Conservation (phyloP, 2,329 filamentous ascomycete genomes). For the Microcera coccophila region DNA sequence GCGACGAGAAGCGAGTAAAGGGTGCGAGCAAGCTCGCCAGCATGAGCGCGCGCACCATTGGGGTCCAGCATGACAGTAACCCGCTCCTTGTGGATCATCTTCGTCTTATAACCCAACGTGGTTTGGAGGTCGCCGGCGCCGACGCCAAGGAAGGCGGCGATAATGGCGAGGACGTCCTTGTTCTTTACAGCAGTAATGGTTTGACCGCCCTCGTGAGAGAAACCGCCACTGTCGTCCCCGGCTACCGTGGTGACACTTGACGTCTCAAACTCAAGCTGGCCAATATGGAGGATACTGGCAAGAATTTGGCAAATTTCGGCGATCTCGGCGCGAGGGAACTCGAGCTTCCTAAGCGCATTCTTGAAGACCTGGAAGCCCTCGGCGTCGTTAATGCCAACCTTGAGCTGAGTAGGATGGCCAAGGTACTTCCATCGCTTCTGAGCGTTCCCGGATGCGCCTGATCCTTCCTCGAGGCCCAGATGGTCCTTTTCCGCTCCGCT, state of each 20-base stretch:
- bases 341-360: constrained; percentile 86
- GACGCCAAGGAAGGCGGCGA: constrained; percentile 94
- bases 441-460: constrained; percentile 44
- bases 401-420: constrained; percentile 92
- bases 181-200: constrained; percentile 86
- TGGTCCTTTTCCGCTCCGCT: constrained; percentile 87
- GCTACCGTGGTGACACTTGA: constrained; percentile 73
- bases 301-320: constrained; percentile 95
- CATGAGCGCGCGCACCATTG: constrained; percentile 81
- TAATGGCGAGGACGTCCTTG: constrained; percentile 78
- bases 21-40: constrained; percentile 88
- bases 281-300: constrained; percentile 92
- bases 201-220: constrained; percentile 90
- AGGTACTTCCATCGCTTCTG: constrained; percentile 93
- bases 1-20: constrained; percentile 91
- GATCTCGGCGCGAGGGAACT: constrained; percentile 89
- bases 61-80: constrained; percentile 99
- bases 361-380: constrained; percentile 98
- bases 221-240: constrained; percentile 90
- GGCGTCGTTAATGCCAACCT: constrained; percentile 92
- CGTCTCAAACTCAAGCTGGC: constrained; percentile 89
- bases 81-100: constrained; percentile 90
- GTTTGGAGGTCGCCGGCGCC: constrained; percentile 75
- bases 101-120: constrained; percentile 91
- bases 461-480: constrained; percentile 58